A percentile compares a stretch with the other conserved stretches of the same genome.
Evolutionary conservation across 805 yeast species (phyloP).

Genomic region (Maudiozyma bulderi): DNA sequence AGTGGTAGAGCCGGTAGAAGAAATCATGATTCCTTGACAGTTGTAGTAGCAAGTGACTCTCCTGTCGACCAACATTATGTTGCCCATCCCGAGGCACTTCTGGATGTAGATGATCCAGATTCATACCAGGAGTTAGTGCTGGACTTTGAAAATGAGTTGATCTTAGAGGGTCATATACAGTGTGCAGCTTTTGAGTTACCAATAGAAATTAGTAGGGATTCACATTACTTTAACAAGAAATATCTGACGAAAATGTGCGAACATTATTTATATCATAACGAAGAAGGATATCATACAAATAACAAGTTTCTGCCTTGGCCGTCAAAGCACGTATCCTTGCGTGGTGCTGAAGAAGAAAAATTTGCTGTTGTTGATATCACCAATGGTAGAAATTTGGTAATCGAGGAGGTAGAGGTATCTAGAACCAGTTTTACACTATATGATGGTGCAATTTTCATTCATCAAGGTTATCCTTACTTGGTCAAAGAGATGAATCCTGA

Average conservation of each 20-base stretch:
- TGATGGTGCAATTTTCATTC: constrained; percentile 87
- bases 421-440: constrained; percentile 85
- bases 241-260: constrained; percentile 29
- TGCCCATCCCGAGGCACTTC: constrained; percentile 34
- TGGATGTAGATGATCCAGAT: constrained; percentile 36
- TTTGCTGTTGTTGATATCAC: constrained; percentile 90
- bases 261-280: constrained; percentile 32
- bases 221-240: constrained; percentile 40
- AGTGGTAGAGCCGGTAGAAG: constrained; percentile 96
- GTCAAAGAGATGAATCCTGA: constrained; percentile 78
- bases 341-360: constrained; percentile 74
- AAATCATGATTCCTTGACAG: constrained; percentile 70
- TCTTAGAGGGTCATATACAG: constrained; percentile 77
- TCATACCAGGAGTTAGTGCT: constrained; percentile 51
- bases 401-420: constrained; percentile 83
- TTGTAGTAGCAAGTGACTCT: constrained; percentile 71
- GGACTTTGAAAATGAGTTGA: constrained; percentile 50
- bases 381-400: constrained; percentile 59
- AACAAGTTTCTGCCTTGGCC: constrained; percentile 75
- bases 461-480: constrained; percentile 85
- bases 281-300: constrained; percentile 44
- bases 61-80: constrained; percentile 84
- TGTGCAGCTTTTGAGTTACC: constrained; percentile 91
- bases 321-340: constrained; percentile 56
- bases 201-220: constrained; percentile 43